Evolutionary conservation across 2,329 filamentous ascomycete species (phyloP), one percentile per base, ranked within the genome.

Genomic region (Aquanectria penicillioides): DNA sequence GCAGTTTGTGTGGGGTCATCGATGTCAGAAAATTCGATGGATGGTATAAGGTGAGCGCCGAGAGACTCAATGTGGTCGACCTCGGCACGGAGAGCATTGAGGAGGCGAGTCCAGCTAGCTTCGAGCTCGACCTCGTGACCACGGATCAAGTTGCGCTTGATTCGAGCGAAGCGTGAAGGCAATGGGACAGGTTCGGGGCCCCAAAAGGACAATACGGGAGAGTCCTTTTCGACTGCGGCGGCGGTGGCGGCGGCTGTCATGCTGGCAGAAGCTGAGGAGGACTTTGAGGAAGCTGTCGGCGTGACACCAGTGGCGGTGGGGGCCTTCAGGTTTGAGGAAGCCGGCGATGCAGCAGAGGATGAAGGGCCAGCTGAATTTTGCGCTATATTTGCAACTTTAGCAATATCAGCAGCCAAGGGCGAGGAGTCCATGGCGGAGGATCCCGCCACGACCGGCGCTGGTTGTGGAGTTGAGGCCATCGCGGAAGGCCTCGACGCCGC

Each of bases 161-260:
- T 79, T 62, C 80, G 79, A 41, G 81, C 82, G 62, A 87, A 87
- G 23, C 85, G 82, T 37, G 79, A 79, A n/a, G 84, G 84, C 7
- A 88, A 75, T n/a, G 84, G 83, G 17, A 86, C 81, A 8, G 83
- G 82, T 65, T 85, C 80, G 12, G 81, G 79, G 69, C 83, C 83
- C 78, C 84, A 86, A 63, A 86, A 86, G 2, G 83, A 85, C 43
- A 85, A 72, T 46, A 84, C 80, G 15, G 83, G 82, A 8, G 79
- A 76, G 55, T 84, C 81, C 74, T 81, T 81, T 68, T 69, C 67
- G 18, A 63, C 48, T 25, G 68, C 59, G 33, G 63, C 52, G 22
- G 68, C 59, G 17, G 67, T 49, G 34, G 61, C 48, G 20, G 61
- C 49, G 7, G 56, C 40, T 4, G 55, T 57, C 36, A 51, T 51